These are phyloP conservation scores for Cephalotrichum gorgonifer DNA, from an alignment of 2,329 filamentous ascomycete species.

Conservation along the genomic window DNA sequence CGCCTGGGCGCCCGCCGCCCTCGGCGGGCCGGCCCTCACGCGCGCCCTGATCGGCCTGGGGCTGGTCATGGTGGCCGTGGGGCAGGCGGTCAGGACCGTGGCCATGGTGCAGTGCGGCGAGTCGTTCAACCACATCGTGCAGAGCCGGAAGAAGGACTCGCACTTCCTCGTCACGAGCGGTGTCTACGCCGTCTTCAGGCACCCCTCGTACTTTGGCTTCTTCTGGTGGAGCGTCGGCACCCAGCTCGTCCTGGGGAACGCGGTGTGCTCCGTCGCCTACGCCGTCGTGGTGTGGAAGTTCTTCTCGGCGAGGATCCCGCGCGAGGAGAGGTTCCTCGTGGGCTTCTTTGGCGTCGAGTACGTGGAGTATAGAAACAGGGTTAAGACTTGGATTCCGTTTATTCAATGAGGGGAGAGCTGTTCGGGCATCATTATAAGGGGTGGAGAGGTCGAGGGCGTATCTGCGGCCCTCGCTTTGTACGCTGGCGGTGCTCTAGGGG, in stretches of 20 bases:
- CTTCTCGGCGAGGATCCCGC: slow-evolving; percentile 62
- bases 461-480: too few relatives aligned
- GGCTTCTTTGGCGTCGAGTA: slow-evolving; percentile 83
- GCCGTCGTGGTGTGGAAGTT: slow-evolving; percentile 72
- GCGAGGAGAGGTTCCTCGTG: slow-evolving; percentile 70
- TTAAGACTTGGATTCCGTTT: slow-evolving; percentile 73
- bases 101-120: slow-evolving; percentile 85
- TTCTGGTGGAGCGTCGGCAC: slow-evolving; percentile 98
- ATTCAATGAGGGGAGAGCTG: slow-evolving; percentile 14
- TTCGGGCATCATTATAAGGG: background rate
- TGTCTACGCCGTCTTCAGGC: slow-evolving; percentile 65
- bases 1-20: slow-evolving; percentile 18
- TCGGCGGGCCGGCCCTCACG: slow-evolving; percentile 19
- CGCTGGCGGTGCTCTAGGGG: too few relatives aligned
- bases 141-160: slow-evolving; percentile 53
- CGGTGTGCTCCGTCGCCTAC: slow-evolving; percentile 67
- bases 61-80: slow-evolving; percentile 51
- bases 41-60: slow-evolving; percentile 40
- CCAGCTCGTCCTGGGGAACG: slow-evolving; percentile 81
- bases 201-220: slow-evolving; percentile 95
- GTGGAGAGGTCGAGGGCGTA: background rate
- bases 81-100: slow-evolving; percentile 65
- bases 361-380: slow-evolving; percentile 57
- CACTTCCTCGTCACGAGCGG: slow-evolving; percentile 79
- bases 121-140: slow-evolving; percentile 86